These are phyloP conservation scores for Dovyalis caffra DNA, from an alignment of 345 rosid species.

Conservation along the genomic window DNA sequence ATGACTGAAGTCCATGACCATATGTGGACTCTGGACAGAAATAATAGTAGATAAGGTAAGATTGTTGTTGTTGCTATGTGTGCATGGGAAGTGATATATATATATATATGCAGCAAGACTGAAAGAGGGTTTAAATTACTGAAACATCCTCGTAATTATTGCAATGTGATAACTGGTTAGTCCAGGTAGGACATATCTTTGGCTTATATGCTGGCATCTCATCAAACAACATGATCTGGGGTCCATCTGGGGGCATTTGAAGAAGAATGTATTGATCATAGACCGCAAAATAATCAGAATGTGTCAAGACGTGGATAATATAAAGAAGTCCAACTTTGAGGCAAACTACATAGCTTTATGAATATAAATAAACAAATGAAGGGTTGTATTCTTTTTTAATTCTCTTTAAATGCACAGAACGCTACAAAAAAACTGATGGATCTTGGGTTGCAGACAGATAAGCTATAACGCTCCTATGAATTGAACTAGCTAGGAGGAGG, in stretches of 20 bases:
- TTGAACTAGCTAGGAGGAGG: too few species aligned
- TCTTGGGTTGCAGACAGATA: background rate
- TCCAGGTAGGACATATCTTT: background rate
- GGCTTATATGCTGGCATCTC: background rate
- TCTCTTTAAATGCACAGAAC: too few species aligned
- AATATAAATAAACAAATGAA: background rate
- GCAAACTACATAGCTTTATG: background rate
- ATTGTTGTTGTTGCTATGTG: background rate
- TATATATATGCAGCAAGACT: conserved; percentile 1
- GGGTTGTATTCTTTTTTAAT: background rate
- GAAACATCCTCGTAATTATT: conserved; percentile 31
- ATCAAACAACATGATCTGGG: background rate
- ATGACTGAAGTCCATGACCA: conserved; percentile 45
- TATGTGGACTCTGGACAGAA: background rate
- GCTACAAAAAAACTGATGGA: background rate
- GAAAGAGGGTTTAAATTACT: conserved; percentile 10
- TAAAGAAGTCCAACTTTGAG: background rate
- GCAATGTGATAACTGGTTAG: background rate
- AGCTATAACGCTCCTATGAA: background rate
- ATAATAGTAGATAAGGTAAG: background rate
- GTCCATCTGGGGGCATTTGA: conserved; percentile 4
- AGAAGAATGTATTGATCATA: background rate
- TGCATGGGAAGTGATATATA: conserved; percentile 17
- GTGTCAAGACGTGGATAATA: background rate
- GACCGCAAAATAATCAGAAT: background rate